Evolutionary conservation across 2,329 filamentous ascomycete genomes (phyloP).

Genomic region (Stachybotrys chartarum): DNA sequence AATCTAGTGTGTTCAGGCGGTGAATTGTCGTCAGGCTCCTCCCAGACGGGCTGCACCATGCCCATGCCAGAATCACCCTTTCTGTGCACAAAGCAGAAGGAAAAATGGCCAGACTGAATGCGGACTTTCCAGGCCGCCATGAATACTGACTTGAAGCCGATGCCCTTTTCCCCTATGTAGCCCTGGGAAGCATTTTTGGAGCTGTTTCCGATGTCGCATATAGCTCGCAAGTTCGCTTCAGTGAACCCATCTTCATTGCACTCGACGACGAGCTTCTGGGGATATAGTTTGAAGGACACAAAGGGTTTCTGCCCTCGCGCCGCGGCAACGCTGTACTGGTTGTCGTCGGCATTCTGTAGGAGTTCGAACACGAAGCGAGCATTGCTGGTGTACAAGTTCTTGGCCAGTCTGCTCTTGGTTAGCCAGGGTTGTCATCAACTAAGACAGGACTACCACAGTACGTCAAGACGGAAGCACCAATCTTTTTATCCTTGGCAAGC

Average conservation of each 20-base stretch:
- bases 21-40: slow-evolving; percentile 11
- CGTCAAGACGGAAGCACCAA: slow-evolving; percentile 14
- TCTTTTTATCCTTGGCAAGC: slow-evolving; percentile 13
- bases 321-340: slow-evolving; percentile 24
- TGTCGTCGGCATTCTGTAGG: slow-evolving; percentile 49
- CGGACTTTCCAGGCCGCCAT: slow-evolving; percentile 35
- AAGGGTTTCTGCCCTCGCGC: slow-evolving; percentile 15
- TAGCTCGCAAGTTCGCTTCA: slow-evolving; percentile 31
- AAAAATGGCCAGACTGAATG: slow-evolving; percentile 35
- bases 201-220: slow-evolving; percentile 38
- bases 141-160: slow-evolving; percentile 46
- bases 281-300: slow-evolving; percentile 26
- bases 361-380: slow-evolving; percentile 45
- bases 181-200: slow-evolving; percentile 33
- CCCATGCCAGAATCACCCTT: slow-evolving; percentile 37
- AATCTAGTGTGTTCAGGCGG: slow-evolving; percentile 22
- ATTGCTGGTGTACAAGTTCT: slow-evolving; percentile 33
- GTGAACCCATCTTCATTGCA: slow-evolving; percentile 44
- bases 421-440: neutral
- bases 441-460: slow-evolving; percentile 1
- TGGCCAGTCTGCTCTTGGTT: slow-evolving; percentile 24
- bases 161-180: slow-evolving; percentile 44
- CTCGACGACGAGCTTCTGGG: slow-evolving; percentile 32
- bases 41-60: slow-evolving; percentile 41
- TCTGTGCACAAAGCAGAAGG: slow-evolving; percentile 34